phyloP scores from a whole-genome alignment of 805 yeast genomes.

The Yarrowia phangngaensis region DNA sequence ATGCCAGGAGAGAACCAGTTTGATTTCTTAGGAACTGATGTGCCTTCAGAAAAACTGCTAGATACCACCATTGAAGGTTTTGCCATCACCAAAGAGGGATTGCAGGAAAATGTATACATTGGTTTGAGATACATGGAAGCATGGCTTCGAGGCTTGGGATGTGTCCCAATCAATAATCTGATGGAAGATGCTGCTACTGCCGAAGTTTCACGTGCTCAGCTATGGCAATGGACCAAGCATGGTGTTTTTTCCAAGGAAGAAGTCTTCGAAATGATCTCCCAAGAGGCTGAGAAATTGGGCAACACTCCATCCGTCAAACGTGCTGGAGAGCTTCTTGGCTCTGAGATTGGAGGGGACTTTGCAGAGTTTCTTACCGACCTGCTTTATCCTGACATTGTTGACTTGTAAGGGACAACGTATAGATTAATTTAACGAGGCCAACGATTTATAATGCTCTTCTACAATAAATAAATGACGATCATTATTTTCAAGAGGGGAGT shows the following conservation, averaged over 20 bases:
- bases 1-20: conserved; percentile 72
- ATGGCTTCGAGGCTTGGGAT: conserved; percentile 65
- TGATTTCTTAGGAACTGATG: conserved; percentile 50
- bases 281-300: conserved; percentile 19
- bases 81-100: conserved; percentile 57
- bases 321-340: conserved; percentile 1
- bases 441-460: too few relatives aligned
- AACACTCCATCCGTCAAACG: conserved; percentile 5
- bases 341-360: conserved; percentile 20
- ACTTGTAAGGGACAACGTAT: background rate
- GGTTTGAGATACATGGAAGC: conserved; percentile 68
- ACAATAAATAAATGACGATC: too few relatives aligned
- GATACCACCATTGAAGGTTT: conserved; percentile 56
- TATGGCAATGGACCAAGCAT: conserved; percentile 69
- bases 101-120: conserved; percentile 56
- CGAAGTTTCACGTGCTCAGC: conserved; percentile 63
- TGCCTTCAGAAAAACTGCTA: conserved; percentile 41
- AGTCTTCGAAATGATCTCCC: conserved; percentile 4
- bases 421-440: background rate
- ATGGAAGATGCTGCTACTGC: conserved; percentile 79
- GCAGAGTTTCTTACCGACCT: conserved; percentile 22
- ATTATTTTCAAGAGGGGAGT: too few relatives aligned
- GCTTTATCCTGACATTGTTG: conserved; percentile 11
- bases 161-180: conserved; percentile 66
- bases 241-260: conserved; percentile 48